A percentile compares a stretch with the other conserved stretches of the same genome.
These are phyloP conservation scores for Wickerhamomyces chambardii DNA, from an alignment of 805 yeast genomes.

Conservation along the genomic window DNA sequence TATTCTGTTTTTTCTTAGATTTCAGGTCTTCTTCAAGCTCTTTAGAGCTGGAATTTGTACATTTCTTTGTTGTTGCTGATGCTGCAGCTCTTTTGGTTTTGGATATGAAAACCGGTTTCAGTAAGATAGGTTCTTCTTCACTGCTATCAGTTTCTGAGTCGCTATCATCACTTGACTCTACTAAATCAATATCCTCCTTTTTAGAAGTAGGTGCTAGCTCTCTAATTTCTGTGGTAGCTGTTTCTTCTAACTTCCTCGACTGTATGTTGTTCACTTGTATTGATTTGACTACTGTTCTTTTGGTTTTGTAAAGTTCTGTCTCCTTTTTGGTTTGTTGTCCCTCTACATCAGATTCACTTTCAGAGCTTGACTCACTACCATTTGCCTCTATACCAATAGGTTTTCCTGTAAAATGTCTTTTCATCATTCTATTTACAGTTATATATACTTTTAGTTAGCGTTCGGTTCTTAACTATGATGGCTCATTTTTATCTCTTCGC, in stretches of 20 bases:
- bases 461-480: no score
- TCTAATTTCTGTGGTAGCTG: no score
- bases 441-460: no score
- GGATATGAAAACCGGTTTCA: slow-evolving; percentile 17
- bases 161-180: slow-evolving; percentile 12
- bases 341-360: not conserved
- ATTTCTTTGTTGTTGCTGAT: slow-evolving; percentile 1
- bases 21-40: slow-evolving; percentile 9
- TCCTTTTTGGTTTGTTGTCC: no score
- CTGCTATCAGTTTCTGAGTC: slow-evolving; percentile 3
- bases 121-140: slow-evolving; percentile 7
- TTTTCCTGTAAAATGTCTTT: slow-evolving; percentile 6
- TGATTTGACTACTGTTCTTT: no score
- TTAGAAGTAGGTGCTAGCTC: no score
- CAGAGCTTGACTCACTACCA: no score
- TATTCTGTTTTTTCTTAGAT: slow-evolving; percentile 16
- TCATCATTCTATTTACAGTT: no score
- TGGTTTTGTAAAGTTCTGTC: no score
- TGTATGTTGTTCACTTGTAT: no score
- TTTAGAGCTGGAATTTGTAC: slow-evolving; percentile 1
- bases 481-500: no score
- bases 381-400: not conserved
- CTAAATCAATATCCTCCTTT: not conserved
- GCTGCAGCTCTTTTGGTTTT: slow-evolving; percentile 7
- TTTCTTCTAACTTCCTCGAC: no score